These are phyloP conservation scores for Dimocarpus longan DNA, from an alignment of 345 rosid species.

Conservation along the genomic window DNA sequence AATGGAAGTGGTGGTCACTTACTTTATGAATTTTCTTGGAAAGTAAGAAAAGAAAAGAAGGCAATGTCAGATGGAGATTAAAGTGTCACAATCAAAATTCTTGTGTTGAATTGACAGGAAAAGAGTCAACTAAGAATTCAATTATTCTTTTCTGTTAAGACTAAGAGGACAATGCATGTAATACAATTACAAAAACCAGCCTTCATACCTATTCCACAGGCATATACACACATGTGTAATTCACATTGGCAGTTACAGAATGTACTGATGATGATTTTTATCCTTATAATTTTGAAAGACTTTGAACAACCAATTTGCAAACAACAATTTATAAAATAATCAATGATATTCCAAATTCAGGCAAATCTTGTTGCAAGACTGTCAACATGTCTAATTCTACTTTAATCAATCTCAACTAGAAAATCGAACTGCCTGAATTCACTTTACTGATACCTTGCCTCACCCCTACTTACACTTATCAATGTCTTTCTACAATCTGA, in stretches of 20 bases:
- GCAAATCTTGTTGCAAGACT: not conserved
- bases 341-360: not conserved
- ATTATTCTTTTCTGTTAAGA: not conserved
- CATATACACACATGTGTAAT: not conserved
- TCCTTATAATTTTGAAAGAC: not conserved
- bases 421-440: not conserved
- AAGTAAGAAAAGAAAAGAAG: not conserved
- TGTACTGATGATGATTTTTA: not conserved
- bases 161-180: not conserved
- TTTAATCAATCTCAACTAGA: not conserved
- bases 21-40: not conserved
- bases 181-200: not conserved
- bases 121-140: not conserved
- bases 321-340: not conserved
- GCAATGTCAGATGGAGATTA: not conserved
- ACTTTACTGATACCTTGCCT: not conserved
- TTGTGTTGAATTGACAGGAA: not conserved
- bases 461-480: not conserved
- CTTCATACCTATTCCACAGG: not conserved
- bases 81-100: not conserved
- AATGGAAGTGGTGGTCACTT: not conserved
- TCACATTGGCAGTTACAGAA: not conserved
- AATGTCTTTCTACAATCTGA: not conserved
- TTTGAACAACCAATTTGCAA: not conserved
- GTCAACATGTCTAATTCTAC: not conserved